Evolutionary conservation across 108 stramenopile species (phyloP), one percentile per base, ranked within the genome.

Genomic region (Cyclostephanos invisitatus): DNA sequence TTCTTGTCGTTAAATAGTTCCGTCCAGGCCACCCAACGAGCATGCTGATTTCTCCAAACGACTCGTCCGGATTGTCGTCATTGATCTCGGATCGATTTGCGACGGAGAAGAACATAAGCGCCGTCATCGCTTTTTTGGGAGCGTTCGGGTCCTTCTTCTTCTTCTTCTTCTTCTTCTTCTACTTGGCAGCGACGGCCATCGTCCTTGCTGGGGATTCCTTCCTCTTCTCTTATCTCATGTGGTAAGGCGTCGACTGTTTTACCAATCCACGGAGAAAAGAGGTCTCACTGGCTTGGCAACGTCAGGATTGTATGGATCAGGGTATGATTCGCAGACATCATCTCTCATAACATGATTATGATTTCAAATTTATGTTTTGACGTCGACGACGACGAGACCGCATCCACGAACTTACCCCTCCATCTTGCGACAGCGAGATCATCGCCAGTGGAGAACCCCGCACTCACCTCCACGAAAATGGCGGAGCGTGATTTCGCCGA

Each of bases 1-100:
- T 82, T 84, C 35, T 87, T 83, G 7, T 74, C 78, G 2, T 71
- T 55, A 5, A 77, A 40, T 25, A 91, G 62, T 2, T 67, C 86
- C 40, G 79, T 87, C 71, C 81, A 94, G 35, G 65, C 64, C 40
- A 56, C 65, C 29, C 88, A 21, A 87, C 56, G 21, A 74, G 59
- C 68, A 83, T 85, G 37, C 73, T 74, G 61, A 90, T 88, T 11
- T 87, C 85, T 50, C 89, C 91, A 59, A 92, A 92, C 24, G 65
- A 49, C 3, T 86, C 84, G 40, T 86, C 81, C 5, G 91, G 91
- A 56, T 90, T 85, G 25, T 83, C 84, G 25, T 84, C 75, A 76
- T 85, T 85, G 50, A 90, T 75, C 9, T 18, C 57, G 37, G 15
- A 36, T 17, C 77, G 62, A 36, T 62, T 81, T 25, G 65, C 78